These are phyloP conservation scores for Anthracocystis walkeri DNA, from an alignment of 1,284 basidiomycete species.

Conservation along the genomic window DNA sequence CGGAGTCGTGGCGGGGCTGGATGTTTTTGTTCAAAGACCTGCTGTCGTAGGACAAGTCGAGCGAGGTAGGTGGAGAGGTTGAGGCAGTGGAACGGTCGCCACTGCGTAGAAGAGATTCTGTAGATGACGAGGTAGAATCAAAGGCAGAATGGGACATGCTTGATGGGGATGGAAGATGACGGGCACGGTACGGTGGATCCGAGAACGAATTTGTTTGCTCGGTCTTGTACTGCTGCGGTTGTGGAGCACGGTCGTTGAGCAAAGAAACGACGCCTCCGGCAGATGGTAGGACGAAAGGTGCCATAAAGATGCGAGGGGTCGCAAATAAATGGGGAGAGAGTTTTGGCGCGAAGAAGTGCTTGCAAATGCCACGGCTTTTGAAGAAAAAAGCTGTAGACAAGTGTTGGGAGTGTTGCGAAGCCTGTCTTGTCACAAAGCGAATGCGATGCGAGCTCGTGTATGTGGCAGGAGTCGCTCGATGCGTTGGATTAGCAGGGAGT, in stretches of 20 bases:
- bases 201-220: conserved; percentile 31
- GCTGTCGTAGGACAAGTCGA: conserved; percentile 41
- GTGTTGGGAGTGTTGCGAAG: conserved; percentile 2
- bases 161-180: conserved; percentile 21
- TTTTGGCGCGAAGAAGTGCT: background rate
- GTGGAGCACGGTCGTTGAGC: conserved; percentile 54
- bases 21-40: conserved; percentile 18
- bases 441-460: conserved; percentile 40
- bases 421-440: conserved; percentile 31
- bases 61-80: conserved; percentile 45
- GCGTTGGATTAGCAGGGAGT: conserved; percentile 3
- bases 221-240: conserved; percentile 24
- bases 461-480: conserved; percentile 30
- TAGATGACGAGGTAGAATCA: conserved; percentile 45
- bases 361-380: conserved; percentile 20
- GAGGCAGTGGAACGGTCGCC: conserved; percentile 54
- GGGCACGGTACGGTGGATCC: conserved; percentile 23
- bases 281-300: conserved; percentile 50
- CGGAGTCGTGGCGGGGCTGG: conserved; percentile 11
- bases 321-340: conserved; percentile 2
- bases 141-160: conserved; percentile 43
- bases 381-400: conserved; percentile 12
- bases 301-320: conserved; percentile 43
- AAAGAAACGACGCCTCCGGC: conserved; percentile 57
- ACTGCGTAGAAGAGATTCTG: conserved; percentile 50